Percentiles rank a stretch among this genome's conserved stretches.
Conservation (phyloP, 139 green algal species). For the Astrephomene gubernaculifera region DNA sequence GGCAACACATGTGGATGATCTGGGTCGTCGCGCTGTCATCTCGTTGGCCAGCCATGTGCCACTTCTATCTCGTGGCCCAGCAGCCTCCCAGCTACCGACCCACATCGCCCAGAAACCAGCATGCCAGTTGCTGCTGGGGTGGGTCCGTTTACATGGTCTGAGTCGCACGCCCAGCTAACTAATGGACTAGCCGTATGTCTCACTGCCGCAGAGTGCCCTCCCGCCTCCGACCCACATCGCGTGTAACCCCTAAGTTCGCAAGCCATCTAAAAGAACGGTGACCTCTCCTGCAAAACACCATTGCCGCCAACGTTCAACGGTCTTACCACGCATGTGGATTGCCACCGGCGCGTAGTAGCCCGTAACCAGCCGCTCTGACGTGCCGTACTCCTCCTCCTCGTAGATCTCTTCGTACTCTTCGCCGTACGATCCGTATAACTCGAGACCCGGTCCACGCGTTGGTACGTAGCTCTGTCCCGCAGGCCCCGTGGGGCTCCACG, state of each 20-base stretch:
- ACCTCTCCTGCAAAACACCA: no score
- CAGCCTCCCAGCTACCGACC: no score
- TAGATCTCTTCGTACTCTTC: not conserved
- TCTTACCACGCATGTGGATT: not conserved
- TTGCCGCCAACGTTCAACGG: no score
- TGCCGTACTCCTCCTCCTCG: not conserved
- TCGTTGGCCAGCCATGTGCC: no score
- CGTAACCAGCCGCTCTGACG: not conserved
- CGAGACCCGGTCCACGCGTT: not conserved
- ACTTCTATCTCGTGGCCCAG: no score
- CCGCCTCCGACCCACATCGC: not conserved
- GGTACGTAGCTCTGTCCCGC: not conserved
- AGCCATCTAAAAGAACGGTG: no score
- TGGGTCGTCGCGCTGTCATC: no score
- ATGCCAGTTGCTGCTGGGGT: no score
- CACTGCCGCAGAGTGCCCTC: not conserved
- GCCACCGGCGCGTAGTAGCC: slow-evolving; percentile 1
- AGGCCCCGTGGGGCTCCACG: not conserved
- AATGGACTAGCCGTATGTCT: not conserved
- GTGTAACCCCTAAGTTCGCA: not conserved
- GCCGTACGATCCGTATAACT: not conserved
- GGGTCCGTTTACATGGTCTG: no score
- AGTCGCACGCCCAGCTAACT: no score
- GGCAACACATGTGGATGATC: no score
- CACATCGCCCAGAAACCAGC: no score